Percentiles rank a stretch among this genome's conserved stretches.
phyloP scores from a whole-genome alignment of 371 early-diverging fungal genomes.

The Actinomortierella ambigua region DNA sequence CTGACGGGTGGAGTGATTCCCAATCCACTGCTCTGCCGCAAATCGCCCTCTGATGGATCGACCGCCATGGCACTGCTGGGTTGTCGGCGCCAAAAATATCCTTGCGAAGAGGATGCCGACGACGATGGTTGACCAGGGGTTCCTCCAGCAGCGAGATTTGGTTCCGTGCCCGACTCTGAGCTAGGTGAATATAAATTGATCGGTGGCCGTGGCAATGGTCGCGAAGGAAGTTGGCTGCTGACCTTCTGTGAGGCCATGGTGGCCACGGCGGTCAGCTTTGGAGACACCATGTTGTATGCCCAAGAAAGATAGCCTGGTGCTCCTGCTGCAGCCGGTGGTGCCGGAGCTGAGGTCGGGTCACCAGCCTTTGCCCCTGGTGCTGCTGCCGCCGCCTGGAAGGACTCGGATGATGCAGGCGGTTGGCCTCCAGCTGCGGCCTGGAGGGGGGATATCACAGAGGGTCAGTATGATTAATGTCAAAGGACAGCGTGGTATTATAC shows the following conservation, averaged over 20 bases:
- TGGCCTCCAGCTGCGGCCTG: slow-evolving; percentile 9
- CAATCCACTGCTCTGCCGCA: too few species aligned
- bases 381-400: slow-evolving; percentile 1
- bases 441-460: background rate
- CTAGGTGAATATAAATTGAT: slow-evolving; percentile 15
- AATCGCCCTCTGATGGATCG: too few species aligned
- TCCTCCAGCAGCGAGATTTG: too few species aligned
- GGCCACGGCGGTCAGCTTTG: slow-evolving; percentile 32
- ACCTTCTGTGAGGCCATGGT: slow-evolving; percentile 29
- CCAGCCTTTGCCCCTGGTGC: background rate
- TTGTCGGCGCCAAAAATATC: too few species aligned
- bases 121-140: too few species aligned
- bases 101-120: too few species aligned
- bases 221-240: slow-evolving; percentile 18
- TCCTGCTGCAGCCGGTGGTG: background rate
- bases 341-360: background rate
- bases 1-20: too few species aligned
- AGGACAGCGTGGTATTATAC: background rate
- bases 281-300: slow-evolving; percentile 29
- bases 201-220: slow-evolving; percentile 32
- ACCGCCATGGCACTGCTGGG: too few species aligned
- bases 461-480: background rate
- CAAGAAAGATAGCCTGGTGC: slow-evolving; percentile 18
- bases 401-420: background rate
- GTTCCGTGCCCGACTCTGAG: background rate